Percentiles rank a stretch among this genome's conserved stretches.
phyloP scores from a whole-genome alignment of 768 basidiomycete genomes.

The Leccinum longicurvipes region DNA sequence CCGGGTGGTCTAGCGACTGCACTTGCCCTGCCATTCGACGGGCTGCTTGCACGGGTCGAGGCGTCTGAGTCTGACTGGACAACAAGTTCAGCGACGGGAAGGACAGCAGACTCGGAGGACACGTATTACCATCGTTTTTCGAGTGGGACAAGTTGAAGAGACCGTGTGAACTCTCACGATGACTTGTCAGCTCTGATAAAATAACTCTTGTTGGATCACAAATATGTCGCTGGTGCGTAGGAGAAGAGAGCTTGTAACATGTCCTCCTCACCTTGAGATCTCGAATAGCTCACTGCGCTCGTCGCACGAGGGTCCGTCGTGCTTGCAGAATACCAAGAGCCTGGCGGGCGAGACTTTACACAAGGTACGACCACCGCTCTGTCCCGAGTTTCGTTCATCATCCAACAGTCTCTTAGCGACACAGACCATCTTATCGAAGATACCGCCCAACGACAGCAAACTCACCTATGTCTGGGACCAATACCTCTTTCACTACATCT shows the following conservation, averaged over 20 bases:
- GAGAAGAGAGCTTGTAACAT: too few species aligned
- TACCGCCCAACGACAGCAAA: slow-evolving; percentile 86
- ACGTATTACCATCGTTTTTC: slow-evolving; percentile 35
- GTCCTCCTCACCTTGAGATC: background rate
- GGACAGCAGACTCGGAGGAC: background rate
- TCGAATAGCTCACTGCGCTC: slow-evolving; percentile 71
- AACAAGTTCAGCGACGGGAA: background rate
- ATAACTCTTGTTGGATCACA: too few species aligned
- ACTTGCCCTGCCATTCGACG: slow-evolving; percentile 39
- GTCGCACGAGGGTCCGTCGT: slow-evolving; percentile 76
- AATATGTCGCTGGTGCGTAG: slow-evolving; percentile 28
- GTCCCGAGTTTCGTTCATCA: background rate
- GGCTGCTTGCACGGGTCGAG: slow-evolving; percentile 41
- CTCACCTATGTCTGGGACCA: slow-evolving; percentile 89
- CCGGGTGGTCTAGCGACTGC: slow-evolving; percentile 72
- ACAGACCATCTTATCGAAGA: slow-evolving; percentile 89
- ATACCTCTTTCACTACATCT: slow-evolving; percentile 92
- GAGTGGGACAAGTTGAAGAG: slow-evolving; percentile 10
- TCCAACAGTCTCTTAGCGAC: slow-evolving; percentile 49
- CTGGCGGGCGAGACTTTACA: slow-evolving; percentile 79
- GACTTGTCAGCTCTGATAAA: too few species aligned
- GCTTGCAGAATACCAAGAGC: slow-evolving; percentile 79
- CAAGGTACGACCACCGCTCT: slow-evolving; percentile 54
- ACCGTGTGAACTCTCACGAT: slow-evolving; percentile 20
- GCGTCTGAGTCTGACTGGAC: slow-evolving; percentile 81